Conservation (phyloP, 148 eudicot species). For the Persicaria maculosa region DNA sequence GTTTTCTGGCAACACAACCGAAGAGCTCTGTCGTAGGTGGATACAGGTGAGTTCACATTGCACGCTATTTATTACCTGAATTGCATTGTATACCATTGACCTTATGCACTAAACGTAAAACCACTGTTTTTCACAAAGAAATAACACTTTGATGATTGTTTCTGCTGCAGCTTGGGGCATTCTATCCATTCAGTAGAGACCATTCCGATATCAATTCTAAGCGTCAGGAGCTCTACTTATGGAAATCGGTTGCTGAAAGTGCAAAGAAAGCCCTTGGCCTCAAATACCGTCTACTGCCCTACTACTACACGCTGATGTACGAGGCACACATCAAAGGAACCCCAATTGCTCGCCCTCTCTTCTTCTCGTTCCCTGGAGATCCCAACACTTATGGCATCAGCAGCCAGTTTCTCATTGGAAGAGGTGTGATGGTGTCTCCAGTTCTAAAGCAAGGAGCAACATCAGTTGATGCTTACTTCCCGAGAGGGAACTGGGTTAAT, state of each 20-base stretch:
- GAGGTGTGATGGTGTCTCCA: slow-evolving; percentile 46
- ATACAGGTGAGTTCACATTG: slow-evolving; percentile 23
- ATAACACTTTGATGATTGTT: neutral
- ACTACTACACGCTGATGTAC: slow-evolving; percentile 38
- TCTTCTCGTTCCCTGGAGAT: slow-evolving; percentile 42
- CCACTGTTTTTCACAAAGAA: too few relatives aligned
- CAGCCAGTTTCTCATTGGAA: slow-evolving; percentile 43
- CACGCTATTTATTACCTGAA: neutral
- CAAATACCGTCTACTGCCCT: slow-evolving; percentile 41
- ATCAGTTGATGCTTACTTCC: slow-evolving; percentile 34
- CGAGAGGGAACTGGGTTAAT: slow-evolving; percentile 43
- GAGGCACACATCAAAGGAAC: slow-evolving; percentile 36
- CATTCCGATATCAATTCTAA: slow-evolving; percentile 23
- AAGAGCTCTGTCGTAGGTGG: slow-evolving; percentile 52
- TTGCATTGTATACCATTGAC: too few relatives aligned
- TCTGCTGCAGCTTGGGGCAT: slow-evolving; percentile 37
- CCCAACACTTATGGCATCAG: slow-evolving; percentile 27
- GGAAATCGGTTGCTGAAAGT: slow-evolving; percentile 40
- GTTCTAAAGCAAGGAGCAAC: slow-evolving; percentile 25
- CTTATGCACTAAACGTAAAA: too few relatives aligned
- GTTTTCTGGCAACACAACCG: slow-evolving; percentile 30
- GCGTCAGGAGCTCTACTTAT: slow-evolving; percentile 39
- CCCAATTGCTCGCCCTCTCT: slow-evolving; percentile 48
- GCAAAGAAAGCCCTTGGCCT: slow-evolving; percentile 41
- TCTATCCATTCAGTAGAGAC: slow-evolving; percentile 48